Conservation (phyloP, 768 basidiomycete genomes). For the Coprinellus micaceus region DNA sequence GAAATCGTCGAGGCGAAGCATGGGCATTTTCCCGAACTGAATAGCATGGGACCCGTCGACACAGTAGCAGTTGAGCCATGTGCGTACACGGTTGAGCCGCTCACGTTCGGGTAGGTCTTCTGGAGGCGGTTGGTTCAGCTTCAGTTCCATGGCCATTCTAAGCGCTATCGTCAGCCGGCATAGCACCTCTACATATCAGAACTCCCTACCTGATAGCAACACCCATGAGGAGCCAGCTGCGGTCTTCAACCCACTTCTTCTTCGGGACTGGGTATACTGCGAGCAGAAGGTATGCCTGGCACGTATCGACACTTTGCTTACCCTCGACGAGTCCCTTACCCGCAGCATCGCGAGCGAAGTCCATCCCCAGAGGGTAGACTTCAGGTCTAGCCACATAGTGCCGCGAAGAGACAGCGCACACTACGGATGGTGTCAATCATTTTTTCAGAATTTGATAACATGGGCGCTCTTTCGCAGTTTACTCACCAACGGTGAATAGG, state of each 20-base stretch:
- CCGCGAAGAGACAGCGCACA: constrained; percentile 68
- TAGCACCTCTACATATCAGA: neutral
- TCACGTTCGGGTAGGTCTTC: constrained; percentile 55
- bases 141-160: constrained; percentile 72
- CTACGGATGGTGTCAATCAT: constrained; percentile 25
- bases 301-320: constrained; percentile 67
- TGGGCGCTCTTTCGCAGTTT: neutral
- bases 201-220: constrained; percentile 56
- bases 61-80: constrained; percentile 74
- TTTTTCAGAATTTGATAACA: constrained; percentile 1
- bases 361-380: constrained; percentile 54
- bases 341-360: constrained; percentile 60
- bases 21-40: constrained; percentile 71
- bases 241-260: constrained; percentile 65
- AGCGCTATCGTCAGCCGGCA: neutral
- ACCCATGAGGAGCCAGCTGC: constrained; percentile 70
- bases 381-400: constrained; percentile 55
- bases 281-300: constrained; percentile 72
- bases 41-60: constrained; percentile 74
- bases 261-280: constrained; percentile 60
- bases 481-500: constrained; percentile 59
- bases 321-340: constrained; percentile 58
- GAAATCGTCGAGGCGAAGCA: constrained; percentile 60
- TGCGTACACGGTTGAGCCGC: constrained; percentile 64
- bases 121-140: constrained; percentile 54